Evolutionary conservation across 2,329 filamentous ascomycete species (phyloP), one percentile per base, ranked within the genome.

Genomic region (Colletotrichum gloeosporioides): DNA sequence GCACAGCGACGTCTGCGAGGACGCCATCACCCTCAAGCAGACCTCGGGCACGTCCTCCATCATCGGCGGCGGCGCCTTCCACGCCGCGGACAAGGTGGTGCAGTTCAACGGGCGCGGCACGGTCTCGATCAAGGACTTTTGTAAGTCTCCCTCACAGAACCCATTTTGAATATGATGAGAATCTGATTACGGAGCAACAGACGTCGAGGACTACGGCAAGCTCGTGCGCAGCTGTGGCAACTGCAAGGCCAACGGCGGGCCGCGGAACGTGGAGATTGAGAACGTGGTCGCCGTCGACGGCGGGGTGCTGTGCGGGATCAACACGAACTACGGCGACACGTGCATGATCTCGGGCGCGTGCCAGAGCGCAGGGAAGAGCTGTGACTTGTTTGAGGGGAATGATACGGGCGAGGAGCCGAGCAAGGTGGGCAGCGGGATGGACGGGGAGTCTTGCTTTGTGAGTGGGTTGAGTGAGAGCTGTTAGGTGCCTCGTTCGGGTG

Each of bases 191-290:
- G 15, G 36, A 8, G 36, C 36, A 16, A 39, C 15, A 39, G 39
- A 84, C 78, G 84, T 82, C 66, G 81, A 84, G 49, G 82, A 87
- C 81, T 87, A 87, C 57, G 88, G 88, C 63, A 90, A 90, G 79
- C 82, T 90, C 12, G 87, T 87, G 75, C 87, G 88, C 72, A 86
- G 83, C 75, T 90, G 88, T 80, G 89, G 88, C 63, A 89, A 79
- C 69, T 79, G 82, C 80, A 84, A 83, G 76, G 82, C 85, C 44
- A 87, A 86, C 77, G 82, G 69, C 49, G 76, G 66, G 16, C 49
- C 76, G n/a, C 76, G 73, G 32, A 34, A 72, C 69, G 22, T 87
- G 65, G 82, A 85, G 71, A 81, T 87, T n/a, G 83, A 85, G 78
- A 82, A 82, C 63, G 77, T 82, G 25, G 79, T 81, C 7, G 84